These are phyloP conservation scores for Salinomyces thailandicus DNA, from an alignment of 2,329 filamentous ascomycete genomes.

Conservation along the genomic window DNA sequence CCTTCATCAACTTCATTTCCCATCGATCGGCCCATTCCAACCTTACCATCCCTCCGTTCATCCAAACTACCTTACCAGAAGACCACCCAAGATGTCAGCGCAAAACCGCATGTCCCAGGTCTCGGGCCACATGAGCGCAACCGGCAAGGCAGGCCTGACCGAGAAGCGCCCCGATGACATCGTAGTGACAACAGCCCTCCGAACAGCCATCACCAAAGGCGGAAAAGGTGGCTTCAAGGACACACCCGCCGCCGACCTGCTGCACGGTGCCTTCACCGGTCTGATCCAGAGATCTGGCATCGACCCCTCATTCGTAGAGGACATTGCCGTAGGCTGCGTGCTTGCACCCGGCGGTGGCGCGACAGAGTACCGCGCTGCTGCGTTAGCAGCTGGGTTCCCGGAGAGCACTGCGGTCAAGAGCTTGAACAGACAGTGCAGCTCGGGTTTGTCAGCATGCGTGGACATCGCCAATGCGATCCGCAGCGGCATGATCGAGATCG, in stretches of 20 bases:
- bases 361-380: constrained; percentile 91
- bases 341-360: constrained; percentile 88
- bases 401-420: constrained; percentile 73
- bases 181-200: constrained; percentile 84
- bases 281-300: constrained; percentile 78
- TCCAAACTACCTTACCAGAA: neutral
- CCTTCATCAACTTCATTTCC: no score
- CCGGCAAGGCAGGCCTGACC: constrained; percentile 35
- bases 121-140: constrained; percentile 43
- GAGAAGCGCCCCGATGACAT: constrained; percentile 55
- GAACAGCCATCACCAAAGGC: constrained; percentile 84
- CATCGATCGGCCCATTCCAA: neutral
- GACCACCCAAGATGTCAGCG: constrained; percentile 10
- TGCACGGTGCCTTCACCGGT: constrained; percentile 71
- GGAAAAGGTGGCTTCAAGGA: constrained; percentile 95
- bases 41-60: neutral
- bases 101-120: constrained; percentile 46
- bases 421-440: constrained; percentile 88
- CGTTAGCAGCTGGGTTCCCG: constrained; percentile 83
- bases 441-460: constrained; percentile 81
- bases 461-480: constrained; percentile 91
- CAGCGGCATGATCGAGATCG: constrained; percentile 86
- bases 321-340: constrained; percentile 84
- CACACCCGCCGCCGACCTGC: constrained; percentile 76
- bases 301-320: constrained; percentile 78